Base-by-base conservation (phyloP, 371 early-diverging fungal species). In the Neoconidiobolus thromboides region DNA sequence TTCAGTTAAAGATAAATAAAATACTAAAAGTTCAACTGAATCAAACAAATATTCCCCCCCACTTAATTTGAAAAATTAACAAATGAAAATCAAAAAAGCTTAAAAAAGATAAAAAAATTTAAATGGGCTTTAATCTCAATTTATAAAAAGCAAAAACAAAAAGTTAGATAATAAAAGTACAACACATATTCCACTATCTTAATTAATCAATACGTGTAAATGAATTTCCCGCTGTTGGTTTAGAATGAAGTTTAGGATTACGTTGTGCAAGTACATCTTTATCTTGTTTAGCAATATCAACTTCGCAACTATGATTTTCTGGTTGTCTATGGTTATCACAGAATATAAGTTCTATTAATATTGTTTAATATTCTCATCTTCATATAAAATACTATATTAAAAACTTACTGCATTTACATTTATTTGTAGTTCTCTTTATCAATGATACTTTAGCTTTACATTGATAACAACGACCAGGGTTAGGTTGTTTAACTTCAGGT, bases 351-450 rank as follows among this genome's bases (percentile, higher is more conserved):
- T 77, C 74, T 73, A 26, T 26, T 2, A 42, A 48, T 48, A 26
- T 26, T 26, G 26, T 26, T 26, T 26, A 26, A 26, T 26, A 26
- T 26, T 26, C 0, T 26, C 26, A 26, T 26, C 26, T 26, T 26
- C 26, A 26, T 26, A 26, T 26, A 26, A 26, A 37, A 37, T 41
- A 0, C 40, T 38, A 47, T 5, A 52, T 6, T 59, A 36, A 38
- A 14, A n/a, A 37, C 68, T 64, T 66, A 73, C 73, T 75, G 65
- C 88, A 88, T 55, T 83, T 77, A 67, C 88, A 88, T 68, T 79
- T 83, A 73, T 86, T 86, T 58, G 78, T 79, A 5, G 82, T 77
- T 71, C 86, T 86, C 70, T 88, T 88, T 54, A 82, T 85, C 51
- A 88, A 70, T 48, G 85, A 85, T 44, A 88, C 74, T 76, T 82